phyloP scores from a whole-genome alignment of 768 basidiomycete genomes.

The Heimioporus sp. region DNA sequence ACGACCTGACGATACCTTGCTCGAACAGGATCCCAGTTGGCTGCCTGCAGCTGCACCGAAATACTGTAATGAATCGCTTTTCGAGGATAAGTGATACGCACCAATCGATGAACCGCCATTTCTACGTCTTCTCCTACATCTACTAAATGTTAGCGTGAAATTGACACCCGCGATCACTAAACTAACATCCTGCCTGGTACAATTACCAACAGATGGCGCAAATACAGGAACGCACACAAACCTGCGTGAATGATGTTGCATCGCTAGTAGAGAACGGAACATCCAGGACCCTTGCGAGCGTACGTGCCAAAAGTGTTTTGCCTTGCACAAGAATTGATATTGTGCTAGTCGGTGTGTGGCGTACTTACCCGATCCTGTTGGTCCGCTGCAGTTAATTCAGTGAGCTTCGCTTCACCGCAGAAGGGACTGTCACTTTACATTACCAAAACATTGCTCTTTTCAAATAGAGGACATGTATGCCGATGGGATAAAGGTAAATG shows the following conservation, averaged over 20 bases:
- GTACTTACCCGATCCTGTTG: conserved; percentile 76
- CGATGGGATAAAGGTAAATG: conserved; percentile 38
- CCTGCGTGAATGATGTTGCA: conserved; percentile 93
- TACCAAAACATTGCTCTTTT: conserved; percentile 95
- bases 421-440: conserved; percentile 51
- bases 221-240: conserved; percentile 27
- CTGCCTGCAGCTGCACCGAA: conserved; percentile 70
- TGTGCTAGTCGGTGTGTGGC: conserved; percentile 11
- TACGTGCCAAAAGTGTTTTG: conserved; percentile 88
- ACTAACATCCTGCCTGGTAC: conserved; percentile 68
- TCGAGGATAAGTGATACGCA: conserved; percentile 29
- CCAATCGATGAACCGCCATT: conserved; percentile 82
- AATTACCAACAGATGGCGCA: conserved; percentile 10
- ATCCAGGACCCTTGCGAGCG: conserved; percentile 86
- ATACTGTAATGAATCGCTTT: neutral
- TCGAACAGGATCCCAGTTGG: conserved; percentile 82
- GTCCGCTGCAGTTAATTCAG: conserved; percentile 50
- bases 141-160: conserved; percentile 28
- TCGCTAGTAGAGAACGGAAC: conserved; percentile 94
- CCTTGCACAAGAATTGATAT: conserved; percentile 40
- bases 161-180: neutral
- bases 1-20: conserved; percentile 58
- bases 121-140: conserved; percentile 98
- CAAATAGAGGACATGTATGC: conserved; percentile 60
- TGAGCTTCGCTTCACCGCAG: neutral